Percentiles rank a stretch among this genome's conserved stretches.
phyloP scores from a whole-genome alignment of 495 filamentous ascomycete species.

The Neurospora sp. region DNA sequence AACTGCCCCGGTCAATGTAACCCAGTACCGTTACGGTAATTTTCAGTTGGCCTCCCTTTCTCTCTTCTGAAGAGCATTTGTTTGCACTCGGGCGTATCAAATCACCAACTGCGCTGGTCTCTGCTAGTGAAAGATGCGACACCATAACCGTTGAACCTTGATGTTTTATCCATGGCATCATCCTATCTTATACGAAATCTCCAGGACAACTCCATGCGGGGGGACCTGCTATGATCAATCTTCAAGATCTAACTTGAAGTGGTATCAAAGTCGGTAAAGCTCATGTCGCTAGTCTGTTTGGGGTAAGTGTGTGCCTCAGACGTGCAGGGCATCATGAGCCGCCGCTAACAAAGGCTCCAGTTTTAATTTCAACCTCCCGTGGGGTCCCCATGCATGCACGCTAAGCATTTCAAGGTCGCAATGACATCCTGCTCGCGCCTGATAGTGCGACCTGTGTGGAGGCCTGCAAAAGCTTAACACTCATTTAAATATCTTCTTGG shows the following conservation, averaged over 20 bases:
- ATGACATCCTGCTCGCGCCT: neutral
- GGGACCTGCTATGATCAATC: neutral
- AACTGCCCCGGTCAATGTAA: neutral
- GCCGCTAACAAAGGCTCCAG: neutral
- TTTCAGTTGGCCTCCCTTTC: neutral
- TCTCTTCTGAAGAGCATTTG: neutral
- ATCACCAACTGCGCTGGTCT: neutral
- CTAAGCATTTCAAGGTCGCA: neutral
- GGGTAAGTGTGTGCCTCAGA: neutral
- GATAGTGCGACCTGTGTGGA: neutral
- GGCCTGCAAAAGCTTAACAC: neutral
- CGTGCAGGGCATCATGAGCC: neutral
- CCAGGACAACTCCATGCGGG: neutral
- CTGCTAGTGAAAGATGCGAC: neutral
- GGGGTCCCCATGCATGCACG: neutral
- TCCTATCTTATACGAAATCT: neutral
- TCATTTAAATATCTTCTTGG: too few relatives aligned
- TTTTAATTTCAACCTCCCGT: neutral
- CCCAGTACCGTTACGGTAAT: neutral
- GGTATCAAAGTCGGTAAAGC: neutral
- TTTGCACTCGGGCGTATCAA: neutral
- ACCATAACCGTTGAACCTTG: neutral
- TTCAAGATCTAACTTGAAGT: neutral
- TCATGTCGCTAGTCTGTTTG: neutral
- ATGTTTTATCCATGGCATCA: neutral